phyloP scores from a whole-genome alignment of 805 yeast species.

The Saturnispora galanensis region DNA sequence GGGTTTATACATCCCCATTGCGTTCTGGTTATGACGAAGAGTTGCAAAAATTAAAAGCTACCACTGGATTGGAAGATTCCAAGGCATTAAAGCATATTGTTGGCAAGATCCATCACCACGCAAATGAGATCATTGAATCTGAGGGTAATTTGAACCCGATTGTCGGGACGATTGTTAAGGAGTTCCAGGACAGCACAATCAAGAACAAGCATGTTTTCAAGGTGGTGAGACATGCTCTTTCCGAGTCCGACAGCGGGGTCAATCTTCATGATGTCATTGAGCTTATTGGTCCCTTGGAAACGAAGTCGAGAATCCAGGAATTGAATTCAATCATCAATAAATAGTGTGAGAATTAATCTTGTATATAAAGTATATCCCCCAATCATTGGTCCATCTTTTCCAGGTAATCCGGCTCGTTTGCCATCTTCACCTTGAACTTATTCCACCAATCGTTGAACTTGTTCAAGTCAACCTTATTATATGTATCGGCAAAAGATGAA shows the following conservation, averaged over 20 bases:
- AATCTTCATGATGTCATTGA: conserved; percentile 49
- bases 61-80: conserved; percentile 1
- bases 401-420: conserved; percentile 75
- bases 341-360: background rate
- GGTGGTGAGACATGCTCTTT: conserved; percentile 54
- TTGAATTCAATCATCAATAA: conserved; percentile 7
- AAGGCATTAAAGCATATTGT: conserved; percentile 4
- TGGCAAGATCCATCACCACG: background rate
- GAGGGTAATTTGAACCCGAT: conserved; percentile 4
- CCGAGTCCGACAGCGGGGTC: conserved; percentile 64
- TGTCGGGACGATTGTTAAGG: conserved; percentile 3
- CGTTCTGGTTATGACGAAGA: conserved; percentile 1
- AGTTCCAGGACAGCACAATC: conserved; percentile 2
- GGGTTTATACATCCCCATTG: conserved; percentile 2
- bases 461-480: conserved; percentile 78
- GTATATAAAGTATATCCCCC: conserved; percentile 2
- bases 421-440: conserved; percentile 66
- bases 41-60: background rate
- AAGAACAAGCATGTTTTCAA: conserved; percentile 41
- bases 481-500: conserved; percentile 73
- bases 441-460: conserved; percentile 94
- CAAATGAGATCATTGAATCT: conserved; percentile 5
- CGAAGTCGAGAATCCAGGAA: conserved; percentile 19
- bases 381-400: conserved; percentile 30
- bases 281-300: conserved; percentile 40